These are phyloP conservation scores for Aspergillus floridensis DNA, from an alignment of 2,329 filamentous ascomycete genomes.

Conservation along the genomic window DNA sequence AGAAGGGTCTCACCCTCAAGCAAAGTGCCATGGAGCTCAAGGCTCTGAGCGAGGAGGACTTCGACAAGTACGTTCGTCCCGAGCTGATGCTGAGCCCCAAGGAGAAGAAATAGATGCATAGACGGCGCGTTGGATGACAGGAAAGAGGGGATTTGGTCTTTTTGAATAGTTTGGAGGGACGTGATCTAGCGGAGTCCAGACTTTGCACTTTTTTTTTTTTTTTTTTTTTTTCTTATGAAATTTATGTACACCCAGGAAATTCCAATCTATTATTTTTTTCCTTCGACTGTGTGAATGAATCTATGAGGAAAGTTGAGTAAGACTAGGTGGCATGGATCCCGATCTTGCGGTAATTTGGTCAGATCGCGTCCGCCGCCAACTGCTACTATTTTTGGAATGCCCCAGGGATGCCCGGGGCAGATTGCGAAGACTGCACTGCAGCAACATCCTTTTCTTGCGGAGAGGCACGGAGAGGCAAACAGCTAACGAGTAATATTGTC, in stretches of 20 bases:
- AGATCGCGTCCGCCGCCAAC: background rate
- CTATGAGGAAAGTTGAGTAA: background rate
- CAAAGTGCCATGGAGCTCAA: conserved; percentile 90
- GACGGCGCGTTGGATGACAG: background rate
- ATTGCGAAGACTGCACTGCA: background rate
- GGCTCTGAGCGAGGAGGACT: conserved; percentile 82
- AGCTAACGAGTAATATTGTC: background rate
- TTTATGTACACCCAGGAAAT: conserved; percentile 19
- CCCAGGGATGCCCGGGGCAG: background rate
- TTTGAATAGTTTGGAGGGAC: conserved; percentile 14
- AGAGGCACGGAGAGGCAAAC: background rate
- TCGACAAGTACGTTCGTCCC: conserved; percentile 83
- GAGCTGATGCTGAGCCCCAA: conserved; percentile 93
- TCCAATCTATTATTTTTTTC: conserved; percentile 14
- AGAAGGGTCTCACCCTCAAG: conserved; percentile 94
- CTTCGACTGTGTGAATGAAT: background rate
- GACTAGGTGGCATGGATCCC: background rate
- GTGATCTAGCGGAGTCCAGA: conserved; percentile 16
- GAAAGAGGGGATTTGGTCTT: background rate
- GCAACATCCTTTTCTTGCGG: background rate
- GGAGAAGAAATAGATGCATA: conserved; percentile 55
- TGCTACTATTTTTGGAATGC: conserved; percentile 9
- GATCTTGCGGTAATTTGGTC: background rate
- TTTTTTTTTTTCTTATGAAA: background rate
- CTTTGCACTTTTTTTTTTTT: background rate